Base-by-base conservation (phyloP, 176 grass and related monocot species). In the Elymus sibiricus region DNA sequence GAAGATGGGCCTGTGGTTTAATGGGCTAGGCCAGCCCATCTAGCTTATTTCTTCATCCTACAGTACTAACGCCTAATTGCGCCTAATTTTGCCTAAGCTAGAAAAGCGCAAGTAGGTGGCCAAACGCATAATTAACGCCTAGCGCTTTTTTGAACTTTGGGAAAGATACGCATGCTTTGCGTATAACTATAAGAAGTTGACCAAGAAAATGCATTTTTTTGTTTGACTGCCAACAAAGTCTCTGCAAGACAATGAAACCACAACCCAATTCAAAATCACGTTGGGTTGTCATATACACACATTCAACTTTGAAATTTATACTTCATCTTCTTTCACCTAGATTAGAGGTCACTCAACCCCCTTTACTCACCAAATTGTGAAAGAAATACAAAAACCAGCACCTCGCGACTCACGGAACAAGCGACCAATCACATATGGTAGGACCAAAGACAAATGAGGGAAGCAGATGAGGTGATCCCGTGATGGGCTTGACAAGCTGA, bases 21-120 rank as follows among this genome's bases (percentile, higher is more conserved):
- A 47, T 0, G 44, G 13, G 44, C 0, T 47, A 47, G 13, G 44
- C 44, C 44, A 0, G 0, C 43, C 13, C 4, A 0, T 47, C 14
- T 47, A 47, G 44, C 40, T 43, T 11, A 1, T 47, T 47, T n/a
- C n/a, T n/a, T n/a, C n/a, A n/a, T n/a, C n/a, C n/a, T n/a, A n/a
- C n/a, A n/a, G n/a, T n/a, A n/a, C n/a, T n/a, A n/a, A n/a, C n/a
- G n/a, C n/a, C n/a, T n/a, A n/a, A n/a, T n/a, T n/a, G n/a, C n/a
- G n/a, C 15, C 1, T 47, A n/a, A n/a, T n/a, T n/a, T n/a, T n/a
- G n/a, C n/a, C n/a, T n/a, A n/a, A n/a, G n/a, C n/a, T n/a, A n/a
- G n/a, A n/a, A n/a, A n/a, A n/a, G n/a, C n/a, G n/a, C n/a, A n/a
- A n/a, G n/a, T n/a, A n/a, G n/a, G n/a, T n/a, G n/a, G n/a, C n/a